These are phyloP conservation scores for Clonostachys rhizophaga DNA, from an alignment of 2,329 filamentous ascomycete genomes.

Conservation along the genomic window DNA sequence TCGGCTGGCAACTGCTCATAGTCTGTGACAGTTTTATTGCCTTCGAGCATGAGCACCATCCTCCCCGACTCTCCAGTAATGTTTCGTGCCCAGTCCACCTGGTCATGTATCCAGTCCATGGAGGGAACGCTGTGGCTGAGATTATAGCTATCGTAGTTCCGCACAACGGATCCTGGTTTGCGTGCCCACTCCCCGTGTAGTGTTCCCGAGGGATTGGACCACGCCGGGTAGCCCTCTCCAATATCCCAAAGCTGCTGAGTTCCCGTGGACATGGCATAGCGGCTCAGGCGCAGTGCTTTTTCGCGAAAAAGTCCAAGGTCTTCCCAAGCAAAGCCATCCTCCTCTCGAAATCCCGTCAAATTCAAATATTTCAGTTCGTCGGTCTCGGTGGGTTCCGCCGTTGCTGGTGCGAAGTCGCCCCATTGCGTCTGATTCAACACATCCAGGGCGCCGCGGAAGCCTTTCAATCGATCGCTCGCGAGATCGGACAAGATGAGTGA, in stretches of 20 bases:
- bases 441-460: slow-evolving; percentile 45
- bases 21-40: slow-evolving; percentile 42
- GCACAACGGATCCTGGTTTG: slow-evolving; percentile 39
- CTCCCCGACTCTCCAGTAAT: slow-evolving; percentile 69
- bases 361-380: slow-evolving; percentile 48
- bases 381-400: slow-evolving; percentile 14
- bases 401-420: slow-evolving; percentile 51
- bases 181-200: slow-evolving; percentile 74
- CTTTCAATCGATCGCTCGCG: slow-evolving; percentile 38
- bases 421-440: slow-evolving; percentile 52
- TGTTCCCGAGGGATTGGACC: slow-evolving; percentile 74
- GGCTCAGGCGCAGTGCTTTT: slow-evolving; percentile 58
- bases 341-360: slow-evolving; percentile 70
- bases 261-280: slow-evolving; percentile 39
- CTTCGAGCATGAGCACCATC: slow-evolving; percentile 61
- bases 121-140: slow-evolving; percentile 59
- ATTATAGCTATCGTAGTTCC: slow-evolving; percentile 51
- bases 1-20: slow-evolving; percentile 32
- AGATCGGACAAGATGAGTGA: slow-evolving; percentile 25
- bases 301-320: slow-evolving; percentile 63
- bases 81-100: slow-evolving; percentile 69
- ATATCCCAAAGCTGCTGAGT: slow-evolving; percentile 33
- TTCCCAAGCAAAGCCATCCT: slow-evolving; percentile 76
- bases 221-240: slow-evolving; percentile 44
- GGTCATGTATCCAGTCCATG: slow-evolving; percentile 57